Base-by-base conservation (phyloP, 1,284 basidiomycete species). In the Leccinum insolens region DNA sequence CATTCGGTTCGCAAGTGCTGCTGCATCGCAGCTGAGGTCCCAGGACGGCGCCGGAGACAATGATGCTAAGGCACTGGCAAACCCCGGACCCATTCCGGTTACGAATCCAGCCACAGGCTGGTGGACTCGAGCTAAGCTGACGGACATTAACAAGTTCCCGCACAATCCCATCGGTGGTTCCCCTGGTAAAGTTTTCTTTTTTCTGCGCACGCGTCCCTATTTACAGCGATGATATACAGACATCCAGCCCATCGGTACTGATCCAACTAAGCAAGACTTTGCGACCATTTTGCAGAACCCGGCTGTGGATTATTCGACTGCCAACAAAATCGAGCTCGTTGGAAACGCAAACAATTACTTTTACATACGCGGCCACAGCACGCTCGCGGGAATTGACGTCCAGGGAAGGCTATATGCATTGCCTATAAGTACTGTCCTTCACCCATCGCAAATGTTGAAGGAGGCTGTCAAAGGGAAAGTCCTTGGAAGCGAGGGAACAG, bases 321-420 rank as follows among this genome's bases (percentile, higher is more conserved):
- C 49, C 2, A 37, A 68, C 3, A 1, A 11, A 3, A 31, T 70
- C 31, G 34, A 57, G 31, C 63, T 71, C 6, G 57, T 71, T 4
- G 65, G 63, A 52, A 34, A 31, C n/a, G 17, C n/a, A 1, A 7
- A 64, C 34, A 71, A 67, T 14, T 71, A 66, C 34, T 25, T 71
- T 49, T 71, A 69, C 59, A 3, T 71, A 3, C 70, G 70, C 11
- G 70, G 70, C 25, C 65, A 69, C 61, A 71, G 70, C 61, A 71
- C 66, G 17, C 15, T 66, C 20, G 2, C 60, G 3, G 70, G 55
- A 37, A 71, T 71, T 25, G 70, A 71, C 20, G 14, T 71, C 17
- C 63, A 71, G 39, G 37, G 15, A 20, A 68, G 69, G 41, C 7
- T 71, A 9, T 61, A 63, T 4, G 60, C n/a, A n/a, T n/a, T 34